Evolutionary conservation across 1,284 basidiomycete species (phyloP), one percentile per base, ranked within the genome.

Genomic region (Naganishia liquefaciens): DNA sequence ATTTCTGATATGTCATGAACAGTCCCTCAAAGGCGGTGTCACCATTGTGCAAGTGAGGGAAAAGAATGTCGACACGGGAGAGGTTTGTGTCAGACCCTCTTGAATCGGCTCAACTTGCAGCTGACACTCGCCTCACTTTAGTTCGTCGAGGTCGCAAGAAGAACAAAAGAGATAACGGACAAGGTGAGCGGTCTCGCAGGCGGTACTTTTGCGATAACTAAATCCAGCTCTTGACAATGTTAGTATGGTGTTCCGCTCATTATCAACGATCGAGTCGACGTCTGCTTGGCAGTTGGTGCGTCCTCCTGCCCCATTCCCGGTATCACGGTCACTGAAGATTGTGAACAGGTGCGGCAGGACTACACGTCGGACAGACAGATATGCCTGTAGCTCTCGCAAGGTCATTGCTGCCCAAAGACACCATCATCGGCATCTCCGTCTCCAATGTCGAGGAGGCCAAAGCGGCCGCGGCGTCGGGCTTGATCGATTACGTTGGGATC

Each of bases 311-410:
- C 4, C 49, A 43, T 25, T 27, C 52, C 10, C 37, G 21, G 3
- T 15, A 4, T n/a, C 13, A 44, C 37, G 13, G 37, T 19, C 3
- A 7, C 37, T 40, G 3, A 40, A 37, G 43, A 15, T 23, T 23
- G 13, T 61, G 50, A 3, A 70, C 74, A 55, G 76, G 76, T 10
- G 88, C 87, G 1, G 85, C 86, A 54, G 93, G 91, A 5, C 86
- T 97, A 11, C 94, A 98, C 73, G 82, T 98, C 55, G 94, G 94
- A 3, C 94, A 98, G 79, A 85, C 86, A 0, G 94, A 98, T 75
- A 90, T 94, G 83, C 86, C 90, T 2, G 81, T 91, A 1, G 70
- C 80, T 2, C 73, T 87, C 30, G 93, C 90, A 0, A 86, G 90
- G 37, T 74, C 75, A 19, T 81, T 94, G 5, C 82, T 97, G 0